Base-by-base conservation (phyloP, 1,284 basidiomycete genomes). In the Cryptococcus hybrid region DNA sequence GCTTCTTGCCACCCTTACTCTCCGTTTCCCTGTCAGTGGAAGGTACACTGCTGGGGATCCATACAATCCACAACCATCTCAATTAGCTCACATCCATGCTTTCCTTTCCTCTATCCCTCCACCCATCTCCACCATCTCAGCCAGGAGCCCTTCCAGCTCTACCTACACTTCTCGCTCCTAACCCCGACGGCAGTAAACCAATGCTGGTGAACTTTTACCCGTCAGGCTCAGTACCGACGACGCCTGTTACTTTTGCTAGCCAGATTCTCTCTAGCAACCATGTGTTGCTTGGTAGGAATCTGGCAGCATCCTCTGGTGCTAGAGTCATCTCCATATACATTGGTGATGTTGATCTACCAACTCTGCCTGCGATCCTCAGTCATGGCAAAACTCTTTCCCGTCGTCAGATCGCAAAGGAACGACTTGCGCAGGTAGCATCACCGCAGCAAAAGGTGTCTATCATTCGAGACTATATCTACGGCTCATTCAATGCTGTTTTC, bases 71-170 rank as follows among this genome's bases (percentile, higher is more conserved):
- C 55, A 56, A 9, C 69, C 72, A 13, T 52, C 55, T 11, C 70
- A 72, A 43, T 55, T 72, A 12, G 72, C 74, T 1, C 68, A 66
- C 51, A 71, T 77, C 48, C 71, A 77, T 60, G 69, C 76, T 2
- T 76, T 73, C 61, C 54, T 77, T 43, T 76, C 75, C 66, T 76
- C 7, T 76, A 78, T 61, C 69, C 0, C 69, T 73, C n/a, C 67
- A 72, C 56, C 70, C 71, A 15, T 63, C 58, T 7, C 73, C 70
- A 12, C 70, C 73, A 0, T 61, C 60, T 34, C 74, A 75, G 54
- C 73, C 73, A 0, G 64, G 64, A 7, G 67, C 70, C 3, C 67
- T 78, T 0, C 76, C 76, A 0, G 76, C 76, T 1, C 65, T 78
- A 2, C 76, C 76, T 0, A 71, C 74, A 0, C 67, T 78, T 9